Conservation (phyloP, 371 early-diverging fungal species). For the Coemansia linderi region DNA sequence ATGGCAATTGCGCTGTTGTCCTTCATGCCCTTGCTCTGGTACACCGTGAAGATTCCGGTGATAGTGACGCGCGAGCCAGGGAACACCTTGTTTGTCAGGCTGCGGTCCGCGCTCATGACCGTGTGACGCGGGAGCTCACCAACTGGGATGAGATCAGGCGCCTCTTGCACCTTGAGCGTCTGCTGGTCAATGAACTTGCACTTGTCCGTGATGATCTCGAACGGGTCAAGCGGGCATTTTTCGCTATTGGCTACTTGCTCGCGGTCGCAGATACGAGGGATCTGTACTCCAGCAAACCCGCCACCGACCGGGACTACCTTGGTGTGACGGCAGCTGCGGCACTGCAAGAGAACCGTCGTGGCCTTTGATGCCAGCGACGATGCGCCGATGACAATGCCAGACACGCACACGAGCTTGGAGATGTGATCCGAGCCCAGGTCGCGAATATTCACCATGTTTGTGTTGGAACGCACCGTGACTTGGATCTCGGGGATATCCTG, state of each 20-base stretch:
- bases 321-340: slow-evolving; percentile 81
- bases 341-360: slow-evolving; percentile 82
- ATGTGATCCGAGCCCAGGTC: slow-evolving; percentile 85
- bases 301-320: slow-evolving; percentile 78
- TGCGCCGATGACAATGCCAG: slow-evolving; percentile 97
- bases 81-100: slow-evolving; percentile 86
- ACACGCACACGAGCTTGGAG: slow-evolving; percentile 91
- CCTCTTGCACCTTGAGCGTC: slow-evolving; percentile 97
- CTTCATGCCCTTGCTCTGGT: slow-evolving; percentile 81
- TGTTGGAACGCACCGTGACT: slow-evolving; percentile 81
- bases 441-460: slow-evolving; percentile 82
- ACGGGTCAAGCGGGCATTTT: slow-evolving; percentile 93
- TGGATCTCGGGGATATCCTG: slow-evolving; percentile 78
- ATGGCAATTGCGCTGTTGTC: slow-evolving; percentile 80
- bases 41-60: slow-evolving; percentile 97
- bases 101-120: slow-evolving; percentile 81
- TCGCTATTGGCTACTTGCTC: slow-evolving; percentile 46
- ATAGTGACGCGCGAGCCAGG: slow-evolving; percentile 95
- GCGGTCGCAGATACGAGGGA: slow-evolving; percentile 85
- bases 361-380: slow-evolving; percentile 89
- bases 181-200: slow-evolving; percentile 98
- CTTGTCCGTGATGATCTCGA: slow-evolving; percentile 93
- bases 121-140: slow-evolving; percentile 99
- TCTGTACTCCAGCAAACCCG: slow-evolving; percentile 80
- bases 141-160: slow-evolving; percentile 97